Conservation (phyloP, 106 monocot species). For the Dioscorea zingiberensis region DNA sequence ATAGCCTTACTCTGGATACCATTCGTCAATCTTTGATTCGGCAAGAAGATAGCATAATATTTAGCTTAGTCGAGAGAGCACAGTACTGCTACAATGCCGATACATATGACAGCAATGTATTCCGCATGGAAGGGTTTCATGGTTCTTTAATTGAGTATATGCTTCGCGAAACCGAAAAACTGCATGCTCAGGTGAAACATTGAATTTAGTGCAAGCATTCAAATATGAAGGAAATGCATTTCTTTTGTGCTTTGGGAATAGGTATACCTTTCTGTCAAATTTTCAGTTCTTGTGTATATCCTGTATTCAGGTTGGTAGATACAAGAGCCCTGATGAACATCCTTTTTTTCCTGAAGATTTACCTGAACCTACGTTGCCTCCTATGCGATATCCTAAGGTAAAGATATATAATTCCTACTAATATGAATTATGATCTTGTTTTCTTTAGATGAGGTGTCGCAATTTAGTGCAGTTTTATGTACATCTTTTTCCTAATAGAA, state of each 20-base stretch:
- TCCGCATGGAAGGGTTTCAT: constrained; percentile 62
- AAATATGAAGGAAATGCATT: too few relatives aligned
- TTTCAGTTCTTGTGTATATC: constrained; percentile 6
- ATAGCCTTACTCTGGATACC: constrained; percentile 64
- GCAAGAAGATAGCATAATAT: constrained; percentile 98
- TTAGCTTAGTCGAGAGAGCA: constrained; percentile 76
- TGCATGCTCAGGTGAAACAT: constrained; percentile 70
- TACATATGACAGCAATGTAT: constrained; percentile 52
- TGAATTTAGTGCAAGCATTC: too few relatives aligned
- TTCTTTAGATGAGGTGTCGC: too few relatives aligned
- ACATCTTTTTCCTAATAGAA: too few relatives aligned
- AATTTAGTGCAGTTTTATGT: too few relatives aligned
- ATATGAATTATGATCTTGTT: too few relatives aligned
- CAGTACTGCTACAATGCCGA: constrained; percentile 79
- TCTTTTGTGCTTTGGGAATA: not conserved
- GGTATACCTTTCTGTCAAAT: not conserved
- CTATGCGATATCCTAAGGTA: constrained; percentile 89
- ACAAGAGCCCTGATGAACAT: constrained; percentile 96
- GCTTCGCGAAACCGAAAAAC: constrained; percentile 82
- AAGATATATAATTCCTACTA: too few relatives aligned
- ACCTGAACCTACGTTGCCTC: constrained; percentile 73
- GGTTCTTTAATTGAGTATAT: constrained; percentile 88
- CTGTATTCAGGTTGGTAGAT: constrained; percentile 66
- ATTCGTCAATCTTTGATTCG: constrained; percentile 75
- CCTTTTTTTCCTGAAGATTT: constrained; percentile 84